Evolutionary conservation across 2,329 filamentous ascomycete genomes (phyloP), one percentile per base, ranked within the genome.

Genomic region (Aspergillus sojae): DNA sequence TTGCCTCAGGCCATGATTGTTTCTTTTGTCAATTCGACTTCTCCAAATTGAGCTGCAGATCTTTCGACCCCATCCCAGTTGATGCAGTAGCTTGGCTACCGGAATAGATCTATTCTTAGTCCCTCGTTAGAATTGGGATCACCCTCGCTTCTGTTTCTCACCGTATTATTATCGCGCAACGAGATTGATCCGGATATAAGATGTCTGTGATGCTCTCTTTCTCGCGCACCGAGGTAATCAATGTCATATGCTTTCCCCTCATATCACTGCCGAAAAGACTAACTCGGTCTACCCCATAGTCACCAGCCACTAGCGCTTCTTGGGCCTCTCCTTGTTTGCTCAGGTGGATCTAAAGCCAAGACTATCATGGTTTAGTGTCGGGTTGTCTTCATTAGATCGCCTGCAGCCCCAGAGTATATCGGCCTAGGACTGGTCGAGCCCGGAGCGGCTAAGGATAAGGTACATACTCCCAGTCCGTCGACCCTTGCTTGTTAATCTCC

Each of bases 401-500:
- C 28, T 36, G 30, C n/a, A 28, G 36, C 28, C 30, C 32, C 48
- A 39, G 32, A 60, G 26, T 30, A 21, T 26, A 39, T 48, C 30
- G 46, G 26, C 21, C 23, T 19, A 48, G n/a, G 48, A 60, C 32
- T 46, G 55, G 41, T 43, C 55, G 39, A 57, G 34, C 26, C 21
- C 5, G 12, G 4, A 39, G 34, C 4, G 36, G 26, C 55, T 43
- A 43, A 57, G 6, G 6, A 60, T 60, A 30, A 41, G 36, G 46
- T 59, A 41, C 58, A 53, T 53, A 30, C 28, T 11, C n/a, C 30
- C 28, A 39, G 39, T 26, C 23, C 16, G n/a, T 30, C 46, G 34
- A 55, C 54, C 52, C 58, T 58, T 61, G 43, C 60, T 54, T 57
- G 45, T 59, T 57, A 54, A 57, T 60, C 34, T 48, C 28, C 56